These are phyloP conservation scores for Alisma plantagoaquatica DNA, from an alignment of 106 monocot species.

Conservation along the genomic window DNA sequence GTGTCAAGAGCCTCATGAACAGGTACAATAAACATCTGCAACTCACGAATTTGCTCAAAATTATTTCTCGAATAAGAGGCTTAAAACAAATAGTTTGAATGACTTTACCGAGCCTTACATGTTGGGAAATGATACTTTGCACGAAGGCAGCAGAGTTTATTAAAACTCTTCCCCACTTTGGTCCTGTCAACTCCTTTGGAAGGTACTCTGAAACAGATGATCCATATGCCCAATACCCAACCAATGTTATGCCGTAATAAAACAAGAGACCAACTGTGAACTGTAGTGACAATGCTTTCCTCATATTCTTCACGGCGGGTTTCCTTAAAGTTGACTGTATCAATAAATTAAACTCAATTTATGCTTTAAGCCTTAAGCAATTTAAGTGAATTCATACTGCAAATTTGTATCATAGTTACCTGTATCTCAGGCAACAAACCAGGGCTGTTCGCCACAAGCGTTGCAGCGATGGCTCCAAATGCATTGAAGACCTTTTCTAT, in stretches of 20 bases:
- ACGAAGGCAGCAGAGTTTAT: slow-evolving; percentile 41
- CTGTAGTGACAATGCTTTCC: slow-evolving; percentile 32
- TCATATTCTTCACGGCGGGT: slow-evolving; percentile 39
- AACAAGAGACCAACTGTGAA: slow-evolving; percentile 32
- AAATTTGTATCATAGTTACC: slow-evolving; percentile 12
- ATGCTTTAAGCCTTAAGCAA: neutral
- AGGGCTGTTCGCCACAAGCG: slow-evolving; percentile 37
- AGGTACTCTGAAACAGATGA: slow-evolving; percentile 51
- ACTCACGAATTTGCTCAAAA: neutral
- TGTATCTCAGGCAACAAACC: slow-evolving; percentile 68
- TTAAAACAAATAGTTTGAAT: neutral
- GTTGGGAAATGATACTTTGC: slow-evolving; percentile 45
- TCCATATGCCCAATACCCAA: slow-evolving; percentile 68
- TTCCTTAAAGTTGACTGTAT: slow-evolving; percentile 47
- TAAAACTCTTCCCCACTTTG: slow-evolving; percentile 39
- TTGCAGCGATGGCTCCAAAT: slow-evolving; percentile 51
- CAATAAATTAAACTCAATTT: neutral
- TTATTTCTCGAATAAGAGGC: neutral
- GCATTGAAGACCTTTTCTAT: slow-evolving; percentile 36
- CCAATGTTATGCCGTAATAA: slow-evolving; percentile 47
- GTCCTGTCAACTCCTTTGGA: slow-evolving; percentile 32
- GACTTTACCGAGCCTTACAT: too few relatives aligned
- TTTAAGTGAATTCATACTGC: neutral
- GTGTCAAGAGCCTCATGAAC: slow-evolving; percentile 66
- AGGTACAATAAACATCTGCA: slow-evolving; percentile 47